These are phyloP conservation scores for Litchi chinensis DNA, from an alignment of 345 rosid genomes.

Conservation along the genomic window DNA sequence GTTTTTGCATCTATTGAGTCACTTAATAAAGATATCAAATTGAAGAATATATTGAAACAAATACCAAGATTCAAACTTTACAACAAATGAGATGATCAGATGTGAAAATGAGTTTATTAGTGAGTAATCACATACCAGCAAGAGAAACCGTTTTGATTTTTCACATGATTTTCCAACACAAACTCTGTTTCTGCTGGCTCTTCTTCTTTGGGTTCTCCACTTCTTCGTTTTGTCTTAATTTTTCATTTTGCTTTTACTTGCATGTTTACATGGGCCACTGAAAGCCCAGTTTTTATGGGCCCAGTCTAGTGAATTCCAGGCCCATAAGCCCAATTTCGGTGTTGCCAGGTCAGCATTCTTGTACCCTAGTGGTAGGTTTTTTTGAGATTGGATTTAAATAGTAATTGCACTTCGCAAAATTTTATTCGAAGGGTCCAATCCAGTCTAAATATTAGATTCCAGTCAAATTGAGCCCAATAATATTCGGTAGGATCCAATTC, in stretches of 20 bases:
- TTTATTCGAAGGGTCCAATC: no score
- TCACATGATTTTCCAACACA: conserved; percentile 9
- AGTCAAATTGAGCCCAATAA: no score
- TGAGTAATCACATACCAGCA: neutral
- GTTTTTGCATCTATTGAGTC: neutral
- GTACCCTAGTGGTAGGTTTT: neutral
- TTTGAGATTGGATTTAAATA: no score
- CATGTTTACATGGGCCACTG: neutral
- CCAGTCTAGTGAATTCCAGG: neutral
- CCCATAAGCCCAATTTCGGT: neutral
- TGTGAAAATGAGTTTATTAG: neutral
- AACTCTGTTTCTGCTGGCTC: neutral
- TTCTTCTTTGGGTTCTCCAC: conserved; percentile 9
- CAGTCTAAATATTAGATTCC: no score
- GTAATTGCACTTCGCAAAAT: no score
- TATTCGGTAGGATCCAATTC: no score
- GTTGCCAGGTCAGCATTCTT: neutral
- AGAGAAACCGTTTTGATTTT: neutral
- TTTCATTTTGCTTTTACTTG: neutral
- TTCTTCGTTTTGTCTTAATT: neutral
- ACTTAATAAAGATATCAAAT: neutral
- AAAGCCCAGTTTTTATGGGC: neutral
- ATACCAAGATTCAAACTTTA: neutral
- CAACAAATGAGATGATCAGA: neutral
- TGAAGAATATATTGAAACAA: neutral